Percentiles rank a stretch among this genome's conserved stretches.
phyloP scores from a whole-genome alignment of 148 eudicot species.

The Nyssa sinensis region DNA sequence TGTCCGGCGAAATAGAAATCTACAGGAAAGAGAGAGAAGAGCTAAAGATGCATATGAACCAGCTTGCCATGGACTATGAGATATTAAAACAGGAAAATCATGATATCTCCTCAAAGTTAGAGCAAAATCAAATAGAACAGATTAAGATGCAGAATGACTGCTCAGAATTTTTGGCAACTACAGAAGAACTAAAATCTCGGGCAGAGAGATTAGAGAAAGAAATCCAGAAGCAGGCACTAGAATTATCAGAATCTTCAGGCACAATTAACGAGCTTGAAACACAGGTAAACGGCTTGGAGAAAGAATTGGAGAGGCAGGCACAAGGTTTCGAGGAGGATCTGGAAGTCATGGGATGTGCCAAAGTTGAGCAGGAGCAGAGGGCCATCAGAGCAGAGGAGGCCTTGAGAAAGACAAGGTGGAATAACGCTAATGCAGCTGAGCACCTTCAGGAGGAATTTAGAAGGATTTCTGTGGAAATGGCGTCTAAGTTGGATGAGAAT shows the following conservation, averaged over 20 bases:
- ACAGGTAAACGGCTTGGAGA: conserved; percentile 50
- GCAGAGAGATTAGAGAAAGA: conserved; percentile 58
- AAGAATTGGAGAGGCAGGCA: conserved; percentile 63
- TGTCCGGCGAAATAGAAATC: conserved; percentile 56
- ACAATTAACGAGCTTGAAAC: conserved; percentile 52
- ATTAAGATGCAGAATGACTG: conserved; percentile 60
- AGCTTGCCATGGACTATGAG: conserved; percentile 47
- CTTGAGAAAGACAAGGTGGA: conserved; percentile 49
- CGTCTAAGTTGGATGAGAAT: conserved; percentile 59
- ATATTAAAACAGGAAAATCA: conserved; percentile 52
- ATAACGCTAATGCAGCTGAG: conserved; percentile 53
- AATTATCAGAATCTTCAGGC: conserved; percentile 52
- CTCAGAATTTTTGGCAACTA: conserved; percentile 37
- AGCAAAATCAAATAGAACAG: conserved; percentile 50
- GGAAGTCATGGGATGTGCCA: conserved; percentile 38
- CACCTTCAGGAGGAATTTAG: conserved; percentile 65
- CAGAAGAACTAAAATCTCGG: conserved; percentile 55
- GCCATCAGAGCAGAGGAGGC: conserved; percentile 72
- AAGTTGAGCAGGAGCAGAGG: conserved; percentile 61
- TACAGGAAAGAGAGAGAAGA: conserved; percentile 49
- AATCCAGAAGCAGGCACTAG: conserved; percentile 50
- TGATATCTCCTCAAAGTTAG: conserved; percentile 43
- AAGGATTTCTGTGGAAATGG: conserved; percentile 56
- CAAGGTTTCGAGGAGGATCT: conserved; percentile 57
- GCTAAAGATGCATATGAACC: conserved; percentile 39